Conservation (phyloP, 73 alveolate species). For the Paramecium bursaria region DNA sequence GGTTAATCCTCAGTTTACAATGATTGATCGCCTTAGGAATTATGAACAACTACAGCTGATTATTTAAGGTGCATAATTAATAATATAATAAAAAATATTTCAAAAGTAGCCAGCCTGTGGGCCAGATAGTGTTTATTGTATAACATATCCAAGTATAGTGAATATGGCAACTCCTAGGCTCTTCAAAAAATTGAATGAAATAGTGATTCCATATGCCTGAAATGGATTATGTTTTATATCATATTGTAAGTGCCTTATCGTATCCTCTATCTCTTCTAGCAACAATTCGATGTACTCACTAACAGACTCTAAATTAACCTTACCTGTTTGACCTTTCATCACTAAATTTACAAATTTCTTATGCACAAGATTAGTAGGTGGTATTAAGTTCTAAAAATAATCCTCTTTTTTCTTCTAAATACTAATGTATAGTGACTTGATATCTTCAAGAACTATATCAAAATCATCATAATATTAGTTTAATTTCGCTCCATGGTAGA, state of each 20-base stretch:
- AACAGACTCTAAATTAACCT: not conserved
- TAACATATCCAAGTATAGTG: constrained; percentile 38
- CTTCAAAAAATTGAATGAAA: constrained; percentile 31
- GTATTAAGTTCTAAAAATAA: constrained; percentile 2
- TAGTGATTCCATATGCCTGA: constrained; percentile 18
- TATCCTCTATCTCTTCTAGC: constrained; percentile 14
- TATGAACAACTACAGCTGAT: too few species aligned
- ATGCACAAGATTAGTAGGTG: constrained; percentile 54
- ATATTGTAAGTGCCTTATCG: not conserved
- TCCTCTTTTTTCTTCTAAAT: constrained; percentile 45
- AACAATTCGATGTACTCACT: constrained; percentile 3
- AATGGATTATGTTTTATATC: constrained; percentile 47
- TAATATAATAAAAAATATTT: too few species aligned
- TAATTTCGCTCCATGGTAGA: constrained; percentile 33
- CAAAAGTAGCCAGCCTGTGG: too few species aligned
- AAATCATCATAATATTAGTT: constrained; percentile 46
- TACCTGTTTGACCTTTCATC: too few species aligned
- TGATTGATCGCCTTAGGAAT: too few species aligned
- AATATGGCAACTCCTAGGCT: constrained; percentile 41
- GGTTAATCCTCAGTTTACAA: too few species aligned
- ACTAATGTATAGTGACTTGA: constrained; percentile 19
- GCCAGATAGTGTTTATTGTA: constrained; percentile 29
- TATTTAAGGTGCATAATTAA: too few species aligned
- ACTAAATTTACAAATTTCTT: constrained; percentile 12
- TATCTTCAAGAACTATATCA: constrained; percentile 43